Evolutionary conservation across 2,329 filamentous ascomycete genomes (phyloP).

Genomic region (Aspergillus glaucus): DNA sequence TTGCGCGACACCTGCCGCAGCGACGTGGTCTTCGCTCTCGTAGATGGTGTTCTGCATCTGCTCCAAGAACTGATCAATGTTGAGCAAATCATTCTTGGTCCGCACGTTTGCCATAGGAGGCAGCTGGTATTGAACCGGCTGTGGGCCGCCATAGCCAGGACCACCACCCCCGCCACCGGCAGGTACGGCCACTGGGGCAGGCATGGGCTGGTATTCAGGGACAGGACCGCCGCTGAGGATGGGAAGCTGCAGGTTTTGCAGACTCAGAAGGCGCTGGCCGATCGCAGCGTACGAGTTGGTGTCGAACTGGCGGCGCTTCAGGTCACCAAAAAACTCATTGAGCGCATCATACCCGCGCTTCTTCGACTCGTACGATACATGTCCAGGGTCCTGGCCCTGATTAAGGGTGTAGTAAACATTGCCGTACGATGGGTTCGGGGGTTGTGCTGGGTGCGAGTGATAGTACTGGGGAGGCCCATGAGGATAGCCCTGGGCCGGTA

Average conservation of each 20-base stretch:
- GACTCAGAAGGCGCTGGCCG: slow-evolving; percentile 75
- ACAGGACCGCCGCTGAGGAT: slow-evolving; percentile 53
- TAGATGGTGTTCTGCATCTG: slow-evolving; percentile 96
- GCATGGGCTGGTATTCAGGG: slow-evolving; percentile 48
- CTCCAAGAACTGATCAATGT: slow-evolving; percentile 90
- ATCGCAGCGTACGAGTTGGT: slow-evolving; percentile 86
- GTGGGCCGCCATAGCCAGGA: slow-evolving; percentile 51
- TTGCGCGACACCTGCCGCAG: slow-evolving; percentile 69
- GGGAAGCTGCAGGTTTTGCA: slow-evolving; percentile 63
- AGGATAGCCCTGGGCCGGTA: slow-evolving; percentile 35
- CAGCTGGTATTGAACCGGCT: slow-evolving; percentile 77
- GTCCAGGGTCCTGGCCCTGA: slow-evolving; percentile 59
- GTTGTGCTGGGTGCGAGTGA: slow-evolving; percentile 49
- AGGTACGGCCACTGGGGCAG: slow-evolving; percentile 51
- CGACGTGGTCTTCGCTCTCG: slow-evolving; percentile 78
- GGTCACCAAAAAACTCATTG: slow-evolving; percentile 88
- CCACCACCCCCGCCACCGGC: slow-evolving; percentile 44
- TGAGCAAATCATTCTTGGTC: slow-evolving; percentile 87
- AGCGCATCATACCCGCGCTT: slow-evolving; percentile 83
- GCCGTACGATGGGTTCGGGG: slow-evolving; percentile 55
- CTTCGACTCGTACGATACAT: slow-evolving; percentile 60
- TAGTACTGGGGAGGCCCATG: slow-evolving; percentile 47
- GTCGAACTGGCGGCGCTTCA: slow-evolving; percentile 87
- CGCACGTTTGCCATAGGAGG: slow-evolving; percentile 81
- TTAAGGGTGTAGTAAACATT: slow-evolving; percentile 73